These are phyloP conservation scores for Rhizopogon roseolus DNA, from an alignment of 768 basidiomycete species.

Conservation along the genomic window DNA sequence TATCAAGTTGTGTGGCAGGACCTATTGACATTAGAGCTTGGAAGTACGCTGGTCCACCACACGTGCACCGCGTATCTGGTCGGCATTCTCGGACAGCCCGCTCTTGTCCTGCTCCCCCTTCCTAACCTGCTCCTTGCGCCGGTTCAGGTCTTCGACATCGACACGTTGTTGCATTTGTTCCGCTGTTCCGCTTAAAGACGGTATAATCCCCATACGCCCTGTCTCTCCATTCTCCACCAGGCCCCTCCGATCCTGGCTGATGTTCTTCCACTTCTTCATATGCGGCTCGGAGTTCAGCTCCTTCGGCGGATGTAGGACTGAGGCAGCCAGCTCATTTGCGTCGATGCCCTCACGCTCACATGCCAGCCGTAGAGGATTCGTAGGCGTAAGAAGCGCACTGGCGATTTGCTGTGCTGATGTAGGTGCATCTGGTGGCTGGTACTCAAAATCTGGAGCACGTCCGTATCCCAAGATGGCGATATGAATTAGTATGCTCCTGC, in stretches of 20 bases:
- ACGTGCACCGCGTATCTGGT: constrained; percentile 15
- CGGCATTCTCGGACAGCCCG: constrained; percentile 12
- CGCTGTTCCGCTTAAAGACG: background rate
- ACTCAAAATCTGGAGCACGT: constrained; percentile 38
- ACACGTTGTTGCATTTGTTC: constrained; percentile 1
- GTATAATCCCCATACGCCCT: background rate
- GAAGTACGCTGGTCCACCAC: constrained; percentile 13
- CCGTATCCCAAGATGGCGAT: constrained; percentile 47
- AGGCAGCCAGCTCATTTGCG: constrained; percentile 9
- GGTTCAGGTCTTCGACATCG: background rate
- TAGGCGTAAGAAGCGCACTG: constrained; percentile 30
- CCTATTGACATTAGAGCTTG: constrained; percentile 15
- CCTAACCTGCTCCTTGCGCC: background rate
- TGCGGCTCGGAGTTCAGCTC: constrained; percentile 5
- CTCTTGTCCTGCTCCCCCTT: background rate
- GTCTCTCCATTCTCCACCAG: constrained; percentile 3
- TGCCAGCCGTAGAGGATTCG: constrained; percentile 18
- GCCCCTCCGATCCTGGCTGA: constrained; percentile 18
- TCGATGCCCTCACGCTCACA: constrained; percentile 24
- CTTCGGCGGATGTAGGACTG: constrained; percentile 8
- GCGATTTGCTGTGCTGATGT: constrained; percentile 37
- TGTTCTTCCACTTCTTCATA: constrained; percentile 14
- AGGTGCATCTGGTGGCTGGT: constrained; percentile 39
- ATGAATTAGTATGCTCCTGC: constrained; percentile 47
- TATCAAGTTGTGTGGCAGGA: background rate